Conservation (phyloP, 2,329 filamentous ascomycete genomes). For the Zymoseptoria crescenta region DNA sequence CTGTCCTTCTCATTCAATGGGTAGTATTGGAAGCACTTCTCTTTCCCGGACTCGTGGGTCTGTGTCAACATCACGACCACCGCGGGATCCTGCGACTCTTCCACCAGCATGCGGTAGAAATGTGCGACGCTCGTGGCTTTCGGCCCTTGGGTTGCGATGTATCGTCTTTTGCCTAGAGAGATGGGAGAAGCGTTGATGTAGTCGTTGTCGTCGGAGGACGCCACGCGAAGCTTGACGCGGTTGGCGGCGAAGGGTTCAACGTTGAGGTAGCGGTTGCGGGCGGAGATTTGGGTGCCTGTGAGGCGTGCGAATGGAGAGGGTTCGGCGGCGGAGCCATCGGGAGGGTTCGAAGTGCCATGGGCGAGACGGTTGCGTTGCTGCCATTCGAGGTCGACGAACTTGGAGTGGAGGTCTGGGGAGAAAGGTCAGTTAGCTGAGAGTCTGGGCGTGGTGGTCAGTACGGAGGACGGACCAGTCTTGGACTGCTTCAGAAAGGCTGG, state of each 20-base stretch:
- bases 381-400: conserved; percentile 56
- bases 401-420: conserved; percentile 47
- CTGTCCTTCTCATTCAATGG: conserved; percentile 25
- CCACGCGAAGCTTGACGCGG: conserved; percentile 71
- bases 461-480: conserved; percentile 38
- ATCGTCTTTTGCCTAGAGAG: conserved; percentile 45
- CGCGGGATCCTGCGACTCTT: conserved; percentile 49
- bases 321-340: conserved; percentile 31
- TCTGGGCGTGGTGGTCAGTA: conserved; percentile 1
- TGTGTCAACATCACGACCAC: conserved; percentile 94
- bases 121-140: conserved; percentile 68
- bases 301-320: conserved; percentile 53
- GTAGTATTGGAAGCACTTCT: conserved; percentile 90
- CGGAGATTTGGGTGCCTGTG: conserved; percentile 46
- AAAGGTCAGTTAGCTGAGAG: conserved; percentile 9
- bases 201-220: conserved; percentile 48
- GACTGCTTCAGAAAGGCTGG: conserved; percentile 48
- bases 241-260: conserved; percentile 87
- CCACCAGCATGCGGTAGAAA: conserved; percentile 90
- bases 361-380: conserved; percentile 49
- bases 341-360: conserved; percentile 34
- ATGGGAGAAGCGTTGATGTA: conserved; percentile 48
- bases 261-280: conserved; percentile 78
- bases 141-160: conserved; percentile 86
- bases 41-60: conserved; percentile 65